Base-by-base conservation (phyloP, 2,329 filamentous ascomycete species). In the Colletotrichum magnum region DNA sequence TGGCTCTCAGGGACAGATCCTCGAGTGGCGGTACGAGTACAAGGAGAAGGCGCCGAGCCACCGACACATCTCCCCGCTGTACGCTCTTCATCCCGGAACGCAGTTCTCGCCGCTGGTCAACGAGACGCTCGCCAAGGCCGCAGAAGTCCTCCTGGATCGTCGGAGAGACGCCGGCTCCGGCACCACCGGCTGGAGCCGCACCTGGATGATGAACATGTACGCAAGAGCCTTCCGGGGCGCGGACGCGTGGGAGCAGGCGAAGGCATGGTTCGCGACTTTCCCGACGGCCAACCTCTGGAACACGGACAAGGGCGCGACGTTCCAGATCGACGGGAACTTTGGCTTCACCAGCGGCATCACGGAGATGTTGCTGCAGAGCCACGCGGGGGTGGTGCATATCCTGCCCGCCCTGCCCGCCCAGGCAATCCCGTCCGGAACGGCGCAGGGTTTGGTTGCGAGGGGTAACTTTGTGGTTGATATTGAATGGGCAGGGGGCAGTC, bases 321-420 rank as follows among this genome's bases (percentile, higher is more conserved):
- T 86, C 71, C 84, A 86, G 73, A 83, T 85, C 9, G 85, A 86
- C 69, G 84, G 84, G 1, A 86, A 86, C 69, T 84, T 84, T 68
- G 84, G 84, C 1, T 79, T 81, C 18, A 79, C 80, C 1, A 79
- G 81, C 9, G 83, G 79, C 5, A 79, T 86, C 18, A 74, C 81
- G 2, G 84, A 86, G 72, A 81, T 81, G 75, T 69, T 85, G 48
- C 63, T 86, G 5, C 84, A 86, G 71, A 80, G 78, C 47, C 77
- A 80, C 32, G 56, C 62, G 7, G 70, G 64, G 4, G 73, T 72
- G 6, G 72, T 78, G 48, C 76, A 77, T 56, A 69, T 73, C 21
- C 56, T 75, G 13, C 75, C 75, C 39, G 77, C 76, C 21, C 39
- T 62, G 28, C 47, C 52, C 3, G 36, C 24, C 24, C 9, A 65